phyloP scores from a whole-genome alignment of 1,139 yeast genomes.

The Sugiyamaella xylanicola region DNA sequence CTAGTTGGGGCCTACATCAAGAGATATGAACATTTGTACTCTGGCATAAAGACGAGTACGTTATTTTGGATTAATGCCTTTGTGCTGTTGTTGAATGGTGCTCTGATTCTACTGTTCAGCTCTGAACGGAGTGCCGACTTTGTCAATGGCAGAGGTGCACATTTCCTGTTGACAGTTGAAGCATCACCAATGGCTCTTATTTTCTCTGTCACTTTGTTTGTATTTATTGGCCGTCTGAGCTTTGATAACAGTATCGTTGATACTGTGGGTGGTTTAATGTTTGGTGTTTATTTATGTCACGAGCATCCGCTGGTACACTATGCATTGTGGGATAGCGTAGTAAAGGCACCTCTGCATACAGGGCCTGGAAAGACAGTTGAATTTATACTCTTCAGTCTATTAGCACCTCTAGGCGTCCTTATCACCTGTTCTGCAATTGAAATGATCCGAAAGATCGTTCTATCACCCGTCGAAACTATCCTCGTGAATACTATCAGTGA shows the following conservation, averaged over 20 bases:
- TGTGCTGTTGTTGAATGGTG: not conserved
- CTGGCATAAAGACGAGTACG: not conserved
- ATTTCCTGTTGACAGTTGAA: not conserved
- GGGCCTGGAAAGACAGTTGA: not conserved
- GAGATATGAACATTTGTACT: not conserved
- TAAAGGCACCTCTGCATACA: not conserved
- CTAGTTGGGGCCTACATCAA: conserved; percentile 11
- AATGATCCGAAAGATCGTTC: not conserved
- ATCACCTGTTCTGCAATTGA: not conserved
- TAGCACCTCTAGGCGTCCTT: not conserved
- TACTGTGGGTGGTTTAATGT: not conserved
- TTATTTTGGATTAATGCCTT: not conserved
- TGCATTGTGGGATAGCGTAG: not conserved
- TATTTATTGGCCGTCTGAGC: not conserved
- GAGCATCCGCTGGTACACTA: not conserved
- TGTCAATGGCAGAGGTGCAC: not conserved
- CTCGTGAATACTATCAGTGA: not conserved
- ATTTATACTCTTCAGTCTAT: not conserved
- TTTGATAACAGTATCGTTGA: not conserved
- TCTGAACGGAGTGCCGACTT: not conserved
- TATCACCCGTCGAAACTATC: not conserved
- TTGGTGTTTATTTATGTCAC: not conserved
- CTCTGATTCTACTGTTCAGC: not conserved
- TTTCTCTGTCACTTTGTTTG: not conserved
- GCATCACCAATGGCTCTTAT: not conserved